phyloP scores from a whole-genome alignment of 208 protist genomes.

The Willaertia magna region DNA sequence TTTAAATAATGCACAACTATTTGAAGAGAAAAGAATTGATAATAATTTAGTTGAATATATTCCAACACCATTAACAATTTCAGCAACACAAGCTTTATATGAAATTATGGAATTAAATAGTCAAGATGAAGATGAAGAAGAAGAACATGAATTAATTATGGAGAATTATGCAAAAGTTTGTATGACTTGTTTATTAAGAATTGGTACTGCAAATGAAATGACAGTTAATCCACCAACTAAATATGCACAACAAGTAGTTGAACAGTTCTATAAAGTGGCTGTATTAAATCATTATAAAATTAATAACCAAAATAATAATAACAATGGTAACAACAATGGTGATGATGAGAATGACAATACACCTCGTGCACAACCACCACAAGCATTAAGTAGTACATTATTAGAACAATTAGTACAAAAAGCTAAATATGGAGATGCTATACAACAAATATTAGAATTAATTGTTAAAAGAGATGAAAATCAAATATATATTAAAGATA shows the following conservation, averaged over 20 bases:
- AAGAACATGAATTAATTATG: background rate
- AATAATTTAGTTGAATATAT: background rate
- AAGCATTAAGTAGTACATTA: no score
- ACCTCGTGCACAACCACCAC: no score
- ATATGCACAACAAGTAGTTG: background rate
- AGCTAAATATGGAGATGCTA: background rate
- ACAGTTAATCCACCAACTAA: background rate
- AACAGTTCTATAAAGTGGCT: background rate
- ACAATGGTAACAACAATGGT: no score
- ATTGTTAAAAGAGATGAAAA: background rate
- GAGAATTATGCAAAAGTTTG: background rate
- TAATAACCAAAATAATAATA: no score
- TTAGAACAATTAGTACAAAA: background rate
- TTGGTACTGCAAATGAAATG: background rate
- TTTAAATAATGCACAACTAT: constrained; percentile 1
- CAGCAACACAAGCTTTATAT: background rate
- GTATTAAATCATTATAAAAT: no score
- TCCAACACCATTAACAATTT: background rate
- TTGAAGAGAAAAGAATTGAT: background rate
- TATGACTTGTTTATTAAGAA: background rate
- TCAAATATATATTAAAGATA: background rate
- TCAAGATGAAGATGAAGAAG: no score
- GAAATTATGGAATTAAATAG: background rate
- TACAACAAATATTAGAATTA: background rate
- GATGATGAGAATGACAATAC: no score